A percentile compares a stretch with the other conserved stretches of the same genome.
Evolutionary conservation across 1,284 basidiomycete genomes (phyloP).

Genomic region (Ceratobasidium sp.): DNA sequence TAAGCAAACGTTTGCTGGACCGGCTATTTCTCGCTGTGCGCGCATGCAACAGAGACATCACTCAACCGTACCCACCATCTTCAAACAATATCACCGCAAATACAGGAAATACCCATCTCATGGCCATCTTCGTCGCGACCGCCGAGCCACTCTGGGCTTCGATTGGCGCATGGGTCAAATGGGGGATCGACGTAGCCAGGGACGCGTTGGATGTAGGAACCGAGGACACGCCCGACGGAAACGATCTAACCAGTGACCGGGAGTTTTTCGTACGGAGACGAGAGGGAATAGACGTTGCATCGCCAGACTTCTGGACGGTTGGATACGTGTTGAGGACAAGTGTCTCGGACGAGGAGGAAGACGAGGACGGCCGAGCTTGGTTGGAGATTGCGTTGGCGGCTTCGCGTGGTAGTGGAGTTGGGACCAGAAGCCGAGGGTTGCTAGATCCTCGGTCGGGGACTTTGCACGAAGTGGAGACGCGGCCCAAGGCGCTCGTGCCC

Average conservation of each 20-base stretch:
- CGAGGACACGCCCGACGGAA: conserved; percentile 45
- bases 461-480: conserved; percentile 44
- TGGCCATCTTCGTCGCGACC: conserved; percentile 69
- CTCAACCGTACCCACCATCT: background rate
- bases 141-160: conserved; percentile 79
- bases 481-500: conserved; percentile 61
- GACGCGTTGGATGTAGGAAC: conserved; percentile 47
- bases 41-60: conserved; percentile 26
- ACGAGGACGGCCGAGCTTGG: conserved; percentile 50
- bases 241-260: conserved; percentile 53
- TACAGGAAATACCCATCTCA: conserved; percentile 67
- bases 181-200: conserved; percentile 73
- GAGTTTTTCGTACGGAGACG: conserved; percentile 85
- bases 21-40: conserved; percentile 34
- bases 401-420: conserved; percentile 10
- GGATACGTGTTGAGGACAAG: conserved; percentile 67
- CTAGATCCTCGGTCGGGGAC: conserved; percentile 22
- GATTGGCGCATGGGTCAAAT: conserved; percentile 75
- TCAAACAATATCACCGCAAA: background rate
- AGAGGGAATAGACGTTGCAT: conserved; percentile 68
- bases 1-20: conserved; percentile 34
- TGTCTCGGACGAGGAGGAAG: conserved; percentile 54
- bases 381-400: conserved; percentile 29
- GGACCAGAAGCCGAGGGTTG: conserved; percentile 11
- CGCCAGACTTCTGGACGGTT: conserved; percentile 82